These are phyloP conservation scores for Gossypium gossypioides DNA, from an alignment of 441 rosid genomes.

Conservation along the genomic window DNA sequence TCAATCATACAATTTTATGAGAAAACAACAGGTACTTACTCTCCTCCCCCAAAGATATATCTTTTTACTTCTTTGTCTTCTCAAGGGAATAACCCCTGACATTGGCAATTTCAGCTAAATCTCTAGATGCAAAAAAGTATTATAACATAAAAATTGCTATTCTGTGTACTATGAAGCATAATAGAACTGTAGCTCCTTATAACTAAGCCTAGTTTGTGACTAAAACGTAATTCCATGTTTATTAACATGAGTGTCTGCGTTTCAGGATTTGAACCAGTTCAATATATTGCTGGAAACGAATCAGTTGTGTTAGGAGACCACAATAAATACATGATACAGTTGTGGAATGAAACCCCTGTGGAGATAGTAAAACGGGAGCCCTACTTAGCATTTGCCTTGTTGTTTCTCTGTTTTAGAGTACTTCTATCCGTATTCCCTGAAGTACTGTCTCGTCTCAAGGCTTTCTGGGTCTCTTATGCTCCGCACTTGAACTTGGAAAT, in stretches of 20 bases:
- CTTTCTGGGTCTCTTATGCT: slow-evolving; percentile 44
- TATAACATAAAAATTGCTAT: not conserved
- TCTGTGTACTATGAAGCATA: not conserved
- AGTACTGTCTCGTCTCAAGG: slow-evolving; percentile 39
- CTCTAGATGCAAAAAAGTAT: not conserved
- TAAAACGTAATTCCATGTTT: not conserved
- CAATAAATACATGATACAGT: slow-evolving; percentile 25
- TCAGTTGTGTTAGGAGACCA: slow-evolving; percentile 11
- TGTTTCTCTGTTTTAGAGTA: slow-evolving; percentile 45
- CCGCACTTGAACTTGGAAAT: slow-evolving; percentile 68
- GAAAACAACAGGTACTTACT: slow-evolving; percentile 44
- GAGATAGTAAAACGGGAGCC: slow-evolving; percentile 46
- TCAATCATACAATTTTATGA: slow-evolving; percentile 61
- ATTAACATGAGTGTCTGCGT: not conserved
- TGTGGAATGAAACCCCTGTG: slow-evolving; percentile 25
- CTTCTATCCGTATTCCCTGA: slow-evolving; percentile 37
- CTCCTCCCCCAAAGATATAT: not conserved
- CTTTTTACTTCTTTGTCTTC: not conserved
- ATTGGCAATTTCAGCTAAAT: not conserved
- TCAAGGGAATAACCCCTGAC: not conserved
- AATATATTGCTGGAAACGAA: slow-evolving; percentile 31
- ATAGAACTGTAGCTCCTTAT: not conserved
- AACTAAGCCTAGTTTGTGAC: not conserved
- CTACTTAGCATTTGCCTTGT: slow-evolving; percentile 37
- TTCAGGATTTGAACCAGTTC: slow-evolving; percentile 56